Evolutionary conservation across 495 filamentous ascomycete genomes (phyloP).

Genomic region (Aspergillus funiculosus): DNA sequence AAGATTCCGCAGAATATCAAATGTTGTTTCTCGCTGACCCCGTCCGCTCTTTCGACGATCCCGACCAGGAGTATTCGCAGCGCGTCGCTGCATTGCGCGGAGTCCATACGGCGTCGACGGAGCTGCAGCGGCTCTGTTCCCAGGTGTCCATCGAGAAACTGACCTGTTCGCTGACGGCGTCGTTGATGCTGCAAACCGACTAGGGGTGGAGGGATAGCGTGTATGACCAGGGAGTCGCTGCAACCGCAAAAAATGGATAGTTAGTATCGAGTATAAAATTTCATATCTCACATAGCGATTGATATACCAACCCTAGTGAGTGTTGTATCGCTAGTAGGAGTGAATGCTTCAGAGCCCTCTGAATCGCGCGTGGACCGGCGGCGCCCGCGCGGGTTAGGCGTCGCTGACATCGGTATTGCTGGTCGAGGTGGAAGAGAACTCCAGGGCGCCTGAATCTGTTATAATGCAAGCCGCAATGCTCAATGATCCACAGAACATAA

Average conservation of each 20-base stretch:
- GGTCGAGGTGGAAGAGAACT: too few species aligned
- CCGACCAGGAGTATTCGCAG: constrained; percentile 70
- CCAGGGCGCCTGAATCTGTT: too few species aligned
- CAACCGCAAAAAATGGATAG: constrained; percentile 21
- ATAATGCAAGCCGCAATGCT: too few species aligned
- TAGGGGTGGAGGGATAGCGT: constrained; percentile 36
- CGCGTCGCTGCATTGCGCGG: constrained; percentile 64
- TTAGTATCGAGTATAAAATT: neutral
- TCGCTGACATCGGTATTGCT: constrained; percentile 37
- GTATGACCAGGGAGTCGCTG: constrained; percentile 35
- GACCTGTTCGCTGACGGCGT: constrained; percentile 36
- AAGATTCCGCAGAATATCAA: constrained; percentile 62
- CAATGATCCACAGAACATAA: too few species aligned
- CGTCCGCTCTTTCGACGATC: constrained; percentile 59
- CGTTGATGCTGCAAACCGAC: constrained; percentile 28
- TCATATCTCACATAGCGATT: neutral
- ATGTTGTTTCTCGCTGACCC: constrained; percentile 68
- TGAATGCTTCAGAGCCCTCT: constrained; percentile 19
- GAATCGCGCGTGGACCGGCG: constrained; percentile 28
- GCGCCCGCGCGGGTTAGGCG: constrained; percentile 34
- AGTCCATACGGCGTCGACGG: constrained; percentile 68
- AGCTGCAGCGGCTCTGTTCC: constrained; percentile 31
- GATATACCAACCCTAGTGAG: constrained; percentile 27
- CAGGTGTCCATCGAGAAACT: constrained; percentile 34
- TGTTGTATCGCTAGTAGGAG: constrained; percentile 31